phyloP scores from a whole-genome alignment of 1,139 yeast species.

The Candida tropicalis region DNA sequence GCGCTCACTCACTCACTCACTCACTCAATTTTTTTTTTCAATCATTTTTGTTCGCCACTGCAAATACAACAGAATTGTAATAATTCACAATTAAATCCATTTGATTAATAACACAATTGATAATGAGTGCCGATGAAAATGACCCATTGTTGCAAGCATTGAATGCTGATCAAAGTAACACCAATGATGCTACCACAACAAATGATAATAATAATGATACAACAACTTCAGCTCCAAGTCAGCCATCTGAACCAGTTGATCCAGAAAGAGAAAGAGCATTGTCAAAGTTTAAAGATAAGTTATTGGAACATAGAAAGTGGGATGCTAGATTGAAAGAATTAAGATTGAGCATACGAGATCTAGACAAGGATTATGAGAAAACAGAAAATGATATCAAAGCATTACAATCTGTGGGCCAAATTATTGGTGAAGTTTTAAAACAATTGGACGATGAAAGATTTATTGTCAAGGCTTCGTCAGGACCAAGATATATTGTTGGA shows the following conservation, averaged over 20 bases:
- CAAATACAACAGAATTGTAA: not conserved
- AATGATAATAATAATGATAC: not conserved
- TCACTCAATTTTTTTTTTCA: not conserved
- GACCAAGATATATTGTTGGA: conserved; percentile 97
- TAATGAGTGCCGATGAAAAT: conserved; percentile 61
- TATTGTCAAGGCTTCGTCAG: conserved; percentile 95
- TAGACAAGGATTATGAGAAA: conserved; percentile 84
- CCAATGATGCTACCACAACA: conserved; percentile 13
- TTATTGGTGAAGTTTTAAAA: conserved; percentile 95
- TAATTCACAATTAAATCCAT: not conserved
- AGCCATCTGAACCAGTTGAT: conserved; percentile 59
- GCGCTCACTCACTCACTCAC: not conserved
- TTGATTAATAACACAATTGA: not conserved
- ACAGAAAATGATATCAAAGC: conserved; percentile 98
- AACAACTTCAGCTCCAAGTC: conserved; percentile 12
- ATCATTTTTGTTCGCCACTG: conserved; percentile 3
- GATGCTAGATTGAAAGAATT: conserved; percentile 88
- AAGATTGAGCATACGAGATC: conserved; percentile 78
- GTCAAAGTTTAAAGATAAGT: conserved; percentile 77
- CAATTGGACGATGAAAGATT: conserved; percentile 94
- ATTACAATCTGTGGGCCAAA: conserved; percentile 95
- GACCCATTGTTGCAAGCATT: conserved; percentile 78
- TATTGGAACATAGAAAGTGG: conserved; percentile 93
- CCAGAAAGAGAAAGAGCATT: conserved; percentile 83
- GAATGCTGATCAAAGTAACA: conserved; percentile 41